phyloP scores from a whole-genome alignment of 1,284 basidiomycete genomes.

The Uromyces viciae-fabae region DNA sequence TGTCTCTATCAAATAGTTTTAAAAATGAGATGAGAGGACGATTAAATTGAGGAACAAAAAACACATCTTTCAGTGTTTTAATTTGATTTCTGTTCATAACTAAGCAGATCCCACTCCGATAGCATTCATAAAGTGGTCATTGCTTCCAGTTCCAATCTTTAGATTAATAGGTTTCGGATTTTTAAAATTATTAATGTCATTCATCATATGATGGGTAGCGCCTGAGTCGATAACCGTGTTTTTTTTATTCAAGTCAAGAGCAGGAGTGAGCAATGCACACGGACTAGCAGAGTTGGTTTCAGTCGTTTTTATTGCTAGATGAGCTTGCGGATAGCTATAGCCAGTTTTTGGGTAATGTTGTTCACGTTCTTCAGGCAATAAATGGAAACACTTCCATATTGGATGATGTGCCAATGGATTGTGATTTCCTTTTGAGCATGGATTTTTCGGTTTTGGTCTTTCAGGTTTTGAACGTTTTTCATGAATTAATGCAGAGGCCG shows the following conservation, averaged over 20 bases:
- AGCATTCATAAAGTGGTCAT: neutral
- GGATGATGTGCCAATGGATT: neutral
- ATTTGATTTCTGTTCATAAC: neutral
- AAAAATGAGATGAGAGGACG: neutral
- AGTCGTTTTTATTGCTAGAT: neutral
- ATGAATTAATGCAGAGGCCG: neutral
- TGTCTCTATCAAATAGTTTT: neutral
- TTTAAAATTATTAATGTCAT: neutral
- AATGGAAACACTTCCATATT: too few relatives aligned
- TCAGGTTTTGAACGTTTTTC: neutral
- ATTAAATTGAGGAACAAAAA: neutral
- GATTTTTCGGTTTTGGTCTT: neutral
- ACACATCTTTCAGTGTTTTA: neutral
- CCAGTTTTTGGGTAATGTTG: neutral
- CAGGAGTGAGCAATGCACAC: neutral
- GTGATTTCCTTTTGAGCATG: neutral
- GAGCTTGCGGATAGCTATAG: neutral
- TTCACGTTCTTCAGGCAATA: too few relatives aligned
- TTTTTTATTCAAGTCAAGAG: rapidly evolving
- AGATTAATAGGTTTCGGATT: neutral
- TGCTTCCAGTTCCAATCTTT: neutral
- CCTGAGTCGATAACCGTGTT: neutral
- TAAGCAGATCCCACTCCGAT: neutral
- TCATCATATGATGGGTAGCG: neutral
- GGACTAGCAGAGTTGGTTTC: neutral